These are phyloP conservation scores for Imleria badia DNA, from an alignment of 768 basidiomycete species.

Conservation along the genomic window DNA sequence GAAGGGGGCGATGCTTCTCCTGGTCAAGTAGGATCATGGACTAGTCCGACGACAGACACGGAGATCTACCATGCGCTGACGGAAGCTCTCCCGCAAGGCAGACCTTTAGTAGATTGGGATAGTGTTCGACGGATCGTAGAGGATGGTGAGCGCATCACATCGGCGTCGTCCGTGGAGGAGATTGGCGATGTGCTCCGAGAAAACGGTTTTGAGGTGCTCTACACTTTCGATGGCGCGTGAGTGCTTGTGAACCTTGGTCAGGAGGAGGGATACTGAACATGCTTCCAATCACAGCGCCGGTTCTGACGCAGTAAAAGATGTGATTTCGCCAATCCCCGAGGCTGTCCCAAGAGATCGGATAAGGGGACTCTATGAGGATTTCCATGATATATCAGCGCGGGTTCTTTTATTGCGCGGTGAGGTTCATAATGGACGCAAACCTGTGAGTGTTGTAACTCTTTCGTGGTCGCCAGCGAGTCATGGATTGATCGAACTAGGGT, in stretches of 20 bases:
- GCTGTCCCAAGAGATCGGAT: constrained; percentile 34
- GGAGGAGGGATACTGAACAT: background rate
- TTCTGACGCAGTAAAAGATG: constrained; percentile 40
- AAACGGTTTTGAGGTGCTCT: constrained; percentile 42
- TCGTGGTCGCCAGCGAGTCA: background rate
- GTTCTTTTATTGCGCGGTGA: constrained; percentile 43
- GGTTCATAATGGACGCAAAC: constrained; percentile 38
- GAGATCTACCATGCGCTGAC: constrained; percentile 20
- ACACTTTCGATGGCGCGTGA: constrained; percentile 42
- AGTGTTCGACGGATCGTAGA: constrained; percentile 20
- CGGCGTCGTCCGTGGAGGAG: constrained; percentile 25
- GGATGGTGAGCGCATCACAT: constrained; percentile 20
- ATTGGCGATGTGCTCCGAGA: constrained; percentile 34
- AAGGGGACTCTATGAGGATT: constrained; percentile 42
- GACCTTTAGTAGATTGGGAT: constrained; percentile 27
- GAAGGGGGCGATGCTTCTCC: constrained; percentile 13
- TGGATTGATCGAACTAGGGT: constrained; percentile 25
- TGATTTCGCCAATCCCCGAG: constrained; percentile 34
- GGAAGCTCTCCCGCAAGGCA: constrained; percentile 4
- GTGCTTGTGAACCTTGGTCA: constrained; percentile 13
- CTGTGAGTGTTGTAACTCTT: constrained; percentile 24
- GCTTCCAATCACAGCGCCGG: constrained; percentile 29
- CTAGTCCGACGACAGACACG: constrained; percentile 9
- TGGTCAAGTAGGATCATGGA: constrained; percentile 23
- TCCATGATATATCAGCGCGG: constrained; percentile 28